These are phyloP conservation scores for Incumbomyces delicatus DNA, from an alignment of 2,329 filamentous ascomycete species.

Conservation along the genomic window DNA sequence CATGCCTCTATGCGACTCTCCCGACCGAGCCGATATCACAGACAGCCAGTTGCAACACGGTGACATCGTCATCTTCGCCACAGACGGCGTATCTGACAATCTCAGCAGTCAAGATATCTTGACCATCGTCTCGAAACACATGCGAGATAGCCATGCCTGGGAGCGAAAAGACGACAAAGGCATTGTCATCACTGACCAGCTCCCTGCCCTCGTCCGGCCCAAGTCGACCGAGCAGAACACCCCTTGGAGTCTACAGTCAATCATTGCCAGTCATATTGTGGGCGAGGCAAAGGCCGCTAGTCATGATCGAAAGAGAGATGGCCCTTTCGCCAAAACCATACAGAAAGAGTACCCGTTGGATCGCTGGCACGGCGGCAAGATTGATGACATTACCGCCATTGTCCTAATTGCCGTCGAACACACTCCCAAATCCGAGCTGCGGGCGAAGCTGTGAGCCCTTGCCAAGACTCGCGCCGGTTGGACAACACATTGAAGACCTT, in stretches of 20 bases:
- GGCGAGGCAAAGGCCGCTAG: conserved; percentile 77
- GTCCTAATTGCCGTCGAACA: conserved; percentile 66
- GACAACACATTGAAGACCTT: no score
- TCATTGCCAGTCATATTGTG: conserved; percentile 70
- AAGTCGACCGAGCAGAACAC: conserved; percentile 28
- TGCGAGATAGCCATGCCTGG: conserved; percentile 70
- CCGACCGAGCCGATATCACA: conserved; percentile 71
- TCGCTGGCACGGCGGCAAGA: conserved; percentile 81
- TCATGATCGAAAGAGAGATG: conserved; percentile 68
- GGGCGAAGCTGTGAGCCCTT: conserved; percentile 17
- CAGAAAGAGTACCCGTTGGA: conserved; percentile 79
- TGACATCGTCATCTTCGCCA: conserved; percentile 87
- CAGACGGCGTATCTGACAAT: conserved; percentile 94
- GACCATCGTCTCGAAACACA: conserved; percentile 63
- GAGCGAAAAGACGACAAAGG: conserved; percentile 46
- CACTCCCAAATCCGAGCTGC: conserved; percentile 2
- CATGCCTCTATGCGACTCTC: conserved; percentile 68
- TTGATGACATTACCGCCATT: conserved; percentile 89
- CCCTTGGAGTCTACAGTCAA: conserved; percentile 58
- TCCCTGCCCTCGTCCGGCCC: conserved; percentile 38
- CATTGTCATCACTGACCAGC: conserved; percentile 52
- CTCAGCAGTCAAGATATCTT: conserved; percentile 84
- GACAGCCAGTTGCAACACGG: conserved; percentile 72
- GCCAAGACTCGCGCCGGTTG: not conserved
- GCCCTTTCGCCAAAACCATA: conserved; percentile 91